Evolutionary conservation across 2,329 filamentous ascomycete species (phyloP).

Genomic region (Dothideomycetidae sp.): DNA sequence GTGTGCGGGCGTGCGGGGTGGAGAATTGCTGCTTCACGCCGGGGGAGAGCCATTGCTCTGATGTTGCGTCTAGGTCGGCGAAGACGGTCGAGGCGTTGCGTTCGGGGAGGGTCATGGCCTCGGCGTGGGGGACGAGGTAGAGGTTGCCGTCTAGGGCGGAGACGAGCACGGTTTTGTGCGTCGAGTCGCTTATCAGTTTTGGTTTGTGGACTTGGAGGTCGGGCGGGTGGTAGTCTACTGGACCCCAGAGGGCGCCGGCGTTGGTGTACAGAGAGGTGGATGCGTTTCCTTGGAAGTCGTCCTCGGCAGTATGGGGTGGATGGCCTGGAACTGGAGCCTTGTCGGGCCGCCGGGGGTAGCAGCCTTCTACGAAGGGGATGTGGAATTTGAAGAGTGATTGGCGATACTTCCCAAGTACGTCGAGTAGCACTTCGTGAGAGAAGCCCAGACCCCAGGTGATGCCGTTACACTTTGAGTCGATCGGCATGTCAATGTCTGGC

Average conservation of each 20-base stretch:
- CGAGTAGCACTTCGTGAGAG: slow-evolving; percentile 1
- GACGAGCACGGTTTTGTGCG: background rate
- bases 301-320: background rate
- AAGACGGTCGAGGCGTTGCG: background rate
- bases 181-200: background rate
- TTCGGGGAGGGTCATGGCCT: background rate
- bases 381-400: slow-evolving; percentile 1
- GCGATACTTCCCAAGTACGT: slow-evolving; percentile 3
- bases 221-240: too few species aligned
- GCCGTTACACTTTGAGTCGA: slow-evolving; percentile 1
- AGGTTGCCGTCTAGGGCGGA: slow-evolving; percentile 5
- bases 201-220: background rate
- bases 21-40: background rate
- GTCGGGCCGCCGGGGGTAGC: background rate
- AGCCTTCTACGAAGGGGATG: background rate
- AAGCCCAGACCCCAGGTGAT: slow-evolving; percentile 1
- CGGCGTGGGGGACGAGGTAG: background rate
- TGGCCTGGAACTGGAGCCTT: background rate
- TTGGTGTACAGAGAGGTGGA: background rate
- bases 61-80: background rate
- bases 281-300: background rate
- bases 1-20: background rate
- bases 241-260: background rate
- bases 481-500: background rate
- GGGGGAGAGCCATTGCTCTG: background rate